Evolutionary conservation across 176 grass and related monocot genomes (phyloP).

Genomic region (Phoenix dactylifera): DNA sequence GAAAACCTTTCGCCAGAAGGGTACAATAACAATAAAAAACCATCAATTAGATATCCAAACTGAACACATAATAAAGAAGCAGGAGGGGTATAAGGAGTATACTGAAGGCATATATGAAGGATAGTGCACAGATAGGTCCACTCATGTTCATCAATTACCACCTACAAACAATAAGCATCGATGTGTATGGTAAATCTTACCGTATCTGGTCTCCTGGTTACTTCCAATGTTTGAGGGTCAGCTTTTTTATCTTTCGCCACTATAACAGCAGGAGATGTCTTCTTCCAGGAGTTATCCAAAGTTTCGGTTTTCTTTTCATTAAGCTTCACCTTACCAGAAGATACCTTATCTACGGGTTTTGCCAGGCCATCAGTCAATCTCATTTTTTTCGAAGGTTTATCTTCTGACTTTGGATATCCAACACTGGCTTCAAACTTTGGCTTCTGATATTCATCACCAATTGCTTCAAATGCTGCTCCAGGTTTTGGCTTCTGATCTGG

Average conservation of each 20-base stretch:
- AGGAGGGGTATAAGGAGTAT: no score
- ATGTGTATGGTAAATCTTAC: background rate
- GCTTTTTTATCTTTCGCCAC: constrained; percentile 14
- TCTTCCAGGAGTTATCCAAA: background rate
- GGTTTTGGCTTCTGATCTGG: constrained; percentile 5
- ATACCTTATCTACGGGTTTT: background rate
- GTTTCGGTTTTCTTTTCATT: background rate
- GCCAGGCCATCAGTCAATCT: constrained; percentile 25
- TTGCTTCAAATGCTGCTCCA: background rate
- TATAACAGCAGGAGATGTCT: background rate
- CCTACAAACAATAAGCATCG: no score
- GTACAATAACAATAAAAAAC: no score
- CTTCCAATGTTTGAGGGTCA: constrained; percentile 4
- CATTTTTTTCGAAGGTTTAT: constrained; percentile 30
- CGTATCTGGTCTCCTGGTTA: constrained; percentile 9
- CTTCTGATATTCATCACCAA: constrained; percentile 1
- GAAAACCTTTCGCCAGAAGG: no score
- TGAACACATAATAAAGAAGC: no score
- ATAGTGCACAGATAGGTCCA: no score
- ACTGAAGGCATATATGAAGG: no score
- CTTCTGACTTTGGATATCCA: background rate
- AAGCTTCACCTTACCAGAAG: background rate
- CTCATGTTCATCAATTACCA: no score
- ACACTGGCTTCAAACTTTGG: background rate
- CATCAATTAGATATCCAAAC: no score